phyloP scores from a whole-genome alignment of 2,329 filamentous ascomycete genomes.

The Monascus ruber region DNA sequence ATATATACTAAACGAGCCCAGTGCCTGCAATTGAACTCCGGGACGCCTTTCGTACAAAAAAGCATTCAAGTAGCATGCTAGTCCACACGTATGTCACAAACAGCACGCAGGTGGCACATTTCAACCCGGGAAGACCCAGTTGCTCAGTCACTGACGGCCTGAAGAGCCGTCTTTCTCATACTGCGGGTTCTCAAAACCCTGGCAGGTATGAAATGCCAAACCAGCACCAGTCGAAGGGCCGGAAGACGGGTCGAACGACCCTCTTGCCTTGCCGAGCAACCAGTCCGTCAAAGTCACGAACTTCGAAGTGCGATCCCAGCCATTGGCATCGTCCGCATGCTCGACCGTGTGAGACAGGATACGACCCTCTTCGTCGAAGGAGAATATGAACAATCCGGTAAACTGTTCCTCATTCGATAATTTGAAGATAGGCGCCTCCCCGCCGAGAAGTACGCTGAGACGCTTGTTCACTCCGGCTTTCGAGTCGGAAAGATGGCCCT shows the following conservation, averaged over 20 bases:
- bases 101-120: no score
- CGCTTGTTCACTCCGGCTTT: conserved; percentile 27
- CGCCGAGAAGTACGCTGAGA: conserved; percentile 39
- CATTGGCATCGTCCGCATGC: conserved; percentile 70
- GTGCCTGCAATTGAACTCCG: no score
- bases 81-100: no score
- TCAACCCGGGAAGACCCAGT: no score
- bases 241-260: conserved; percentile 21
- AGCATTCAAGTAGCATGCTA: no score
- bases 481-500: conserved; percentile 12
- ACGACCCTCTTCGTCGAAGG: conserved; percentile 79
- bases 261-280: conserved; percentile 69
- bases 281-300: conserved; percentile 91
- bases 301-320: conserved; percentile 73
- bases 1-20: no score
- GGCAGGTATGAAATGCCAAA: conserved; percentile 16
- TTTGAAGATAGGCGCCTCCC: conserved; percentile 39
- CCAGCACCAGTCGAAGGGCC: conserved; percentile 9
- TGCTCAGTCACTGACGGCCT: no score
- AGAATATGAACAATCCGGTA: conserved; percentile 85
- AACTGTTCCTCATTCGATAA: conserved; percentile 62
- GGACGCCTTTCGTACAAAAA: no score
- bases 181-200: conserved; percentile 1
- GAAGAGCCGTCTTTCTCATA: no score
- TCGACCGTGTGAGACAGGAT: conserved; percentile 87